A percentile compares a stretch with the other conserved stretches of the same genome.
These are phyloP conservation scores for Mycena alexandri DNA, from an alignment of 768 basidiomycete species.

Conservation along the genomic window DNA sequence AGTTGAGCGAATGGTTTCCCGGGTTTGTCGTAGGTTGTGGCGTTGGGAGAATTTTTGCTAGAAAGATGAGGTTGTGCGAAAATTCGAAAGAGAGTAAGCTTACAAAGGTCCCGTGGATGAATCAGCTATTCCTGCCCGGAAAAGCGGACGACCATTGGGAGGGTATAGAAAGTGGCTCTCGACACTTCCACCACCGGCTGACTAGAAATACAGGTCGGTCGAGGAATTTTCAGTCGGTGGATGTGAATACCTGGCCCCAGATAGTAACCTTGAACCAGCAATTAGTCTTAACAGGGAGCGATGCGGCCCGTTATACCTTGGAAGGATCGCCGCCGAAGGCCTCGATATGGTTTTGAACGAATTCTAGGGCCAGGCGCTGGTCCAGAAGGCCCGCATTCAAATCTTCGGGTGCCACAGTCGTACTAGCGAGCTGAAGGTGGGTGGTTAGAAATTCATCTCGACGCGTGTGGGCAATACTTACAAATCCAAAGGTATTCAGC, in stretches of 20 bases:
- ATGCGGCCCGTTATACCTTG: conserved; percentile 56
- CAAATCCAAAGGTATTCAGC: conserved; percentile 70
- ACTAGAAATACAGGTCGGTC: conserved; percentile 45
- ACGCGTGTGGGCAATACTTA: conserved; percentile 40
- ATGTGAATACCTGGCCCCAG: conserved; percentile 62
- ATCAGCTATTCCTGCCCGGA: conserved; percentile 67
- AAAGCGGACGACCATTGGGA: conserved; percentile 48
- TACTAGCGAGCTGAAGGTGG: conserved; percentile 58
- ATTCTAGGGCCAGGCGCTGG: conserved; percentile 68
- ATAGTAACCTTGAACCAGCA: conserved; percentile 58
- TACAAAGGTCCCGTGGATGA: conserved; percentile 69
- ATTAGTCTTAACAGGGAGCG: neutral
- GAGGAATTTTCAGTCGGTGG: neutral
- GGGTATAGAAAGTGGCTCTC: conserved; percentile 62
- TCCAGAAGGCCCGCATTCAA: conserved; percentile 73
- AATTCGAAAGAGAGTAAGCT: conserved; percentile 35
- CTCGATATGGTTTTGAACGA: conserved; percentile 74
- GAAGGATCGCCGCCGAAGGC: conserved; percentile 74
- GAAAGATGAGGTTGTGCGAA: neutral
- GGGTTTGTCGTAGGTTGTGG: conserved; percentile 62
- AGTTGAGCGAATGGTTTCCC: conserved; percentile 65
- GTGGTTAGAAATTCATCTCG: neutral
- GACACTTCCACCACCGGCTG: conserved; percentile 66
- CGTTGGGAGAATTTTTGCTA: conserved; percentile 65
- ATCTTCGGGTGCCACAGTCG: conserved; percentile 58